Base-by-base conservation (phyloP, 768 basidiomycete species). In the Roridomyces roridus region DNA sequence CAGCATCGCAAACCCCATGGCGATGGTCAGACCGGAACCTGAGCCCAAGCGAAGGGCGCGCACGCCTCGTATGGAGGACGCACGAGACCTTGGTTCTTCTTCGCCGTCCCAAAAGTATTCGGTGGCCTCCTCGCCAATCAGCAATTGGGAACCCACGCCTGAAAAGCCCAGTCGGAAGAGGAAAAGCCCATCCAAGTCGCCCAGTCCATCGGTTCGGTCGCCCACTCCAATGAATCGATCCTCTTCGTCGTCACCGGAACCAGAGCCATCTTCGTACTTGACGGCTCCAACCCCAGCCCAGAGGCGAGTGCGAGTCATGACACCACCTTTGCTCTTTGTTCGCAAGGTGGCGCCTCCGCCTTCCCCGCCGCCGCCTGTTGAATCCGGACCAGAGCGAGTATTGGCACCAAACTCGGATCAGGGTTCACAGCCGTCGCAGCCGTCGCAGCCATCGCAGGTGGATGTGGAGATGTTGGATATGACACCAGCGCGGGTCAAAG, bases 351-450 rank as follows among this genome's bases (percentile, higher is more conserved):
- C 80, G 43, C 76, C 74, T 7, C 80, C 85, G 6, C 80, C 85
- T 8, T 67, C 69, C 5, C 64, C 64, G 44, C 66, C 74, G 34
- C 66, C 67, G 57, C 59, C 63, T 39, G 67, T 67, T 31, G 60
- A 68, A 48, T 63, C 65, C 42, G 79, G 75, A 21, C 71, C 77
- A 6, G 74, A 67, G 26, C 74, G 72, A 17, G 74, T 86, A n/a
- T 67, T 86, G 21, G 85, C 77, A 8, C 83, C 84, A 4, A 81
- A 85, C 63, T 84, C 85, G 10, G 84, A 87, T 60, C 45, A 40
- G 21, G 23, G 37, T n/a, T 55, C 41, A 15, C 40, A 40, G 20
- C 43, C 43, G 11, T 48, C 46, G 25, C 46, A 47, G 39, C 70
- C 69, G 28, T 34, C 31, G 31, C 31, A 34, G 3, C 31, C 31